A percentile compares a stretch with the other conserved stretches of the same genome.
These are phyloP conservation scores for Thielaviopsis musarum DNA, from an alignment of 2,329 filamentous ascomycete genomes.

Conservation along the genomic window DNA sequence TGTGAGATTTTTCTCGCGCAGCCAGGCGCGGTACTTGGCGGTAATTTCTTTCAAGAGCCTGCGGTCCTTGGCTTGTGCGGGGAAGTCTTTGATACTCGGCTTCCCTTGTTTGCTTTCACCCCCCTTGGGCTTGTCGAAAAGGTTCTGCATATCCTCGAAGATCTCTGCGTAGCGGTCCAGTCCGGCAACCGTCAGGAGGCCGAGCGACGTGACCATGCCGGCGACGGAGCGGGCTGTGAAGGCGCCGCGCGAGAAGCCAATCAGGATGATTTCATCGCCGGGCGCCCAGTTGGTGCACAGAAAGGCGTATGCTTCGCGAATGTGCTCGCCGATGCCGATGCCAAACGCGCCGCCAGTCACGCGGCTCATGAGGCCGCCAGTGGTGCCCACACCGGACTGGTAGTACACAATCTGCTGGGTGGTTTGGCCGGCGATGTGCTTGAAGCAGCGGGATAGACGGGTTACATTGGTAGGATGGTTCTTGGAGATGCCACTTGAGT, in stretches of 20 bases:
- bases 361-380: conserved; percentile 30
- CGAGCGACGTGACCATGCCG: conserved; percentile 33
- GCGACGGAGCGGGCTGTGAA: conserved; percentile 41
- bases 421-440: conserved; percentile 31
- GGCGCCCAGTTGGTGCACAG: conserved; percentile 43
- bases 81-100: not conserved
- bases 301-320: conserved; percentile 46
- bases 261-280: conserved; percentile 38
- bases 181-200: conserved; percentile 34
- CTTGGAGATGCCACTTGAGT: conserved; percentile 32
- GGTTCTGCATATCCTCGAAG: conserved; percentile 40
- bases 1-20: conserved; percentile 28
- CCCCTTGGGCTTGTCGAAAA: conserved; percentile 30
- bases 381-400: conserved; percentile 42
- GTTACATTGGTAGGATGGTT: conserved; percentile 42
- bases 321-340: conserved; percentile 34
- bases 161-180: conserved; percentile 38
- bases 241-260: conserved; percentile 41
- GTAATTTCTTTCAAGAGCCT: conserved; percentile 18
- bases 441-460: conserved; percentile 40
- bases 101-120: conserved; percentile 13
- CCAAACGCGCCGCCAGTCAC: conserved; percentile 39
- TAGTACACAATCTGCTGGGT: conserved; percentile 43
- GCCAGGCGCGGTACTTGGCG: conserved; percentile 25
- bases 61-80: not conserved